These are phyloP conservation scores for Coemansia asiatica DNA, from an alignment of 192 early-diverging fungal species.

Conservation along the genomic window DNA sequence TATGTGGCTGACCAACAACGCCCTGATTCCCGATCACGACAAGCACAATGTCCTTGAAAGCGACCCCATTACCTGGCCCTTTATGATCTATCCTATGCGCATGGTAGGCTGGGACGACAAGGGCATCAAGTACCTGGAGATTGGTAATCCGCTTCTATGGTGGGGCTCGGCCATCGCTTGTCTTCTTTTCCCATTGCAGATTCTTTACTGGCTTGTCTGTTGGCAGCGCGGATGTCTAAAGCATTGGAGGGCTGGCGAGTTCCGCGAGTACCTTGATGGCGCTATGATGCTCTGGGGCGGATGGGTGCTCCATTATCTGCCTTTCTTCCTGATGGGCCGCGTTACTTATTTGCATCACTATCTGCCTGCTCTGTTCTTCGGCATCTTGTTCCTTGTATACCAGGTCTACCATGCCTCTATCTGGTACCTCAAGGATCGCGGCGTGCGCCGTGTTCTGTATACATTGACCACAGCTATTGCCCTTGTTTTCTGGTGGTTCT, in stretches of 20 bases:
- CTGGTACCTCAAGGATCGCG: constrained; percentile 30
- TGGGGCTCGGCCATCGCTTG: constrained; percentile 30
- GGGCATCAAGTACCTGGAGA: constrained; percentile 67
- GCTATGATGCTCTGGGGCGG: constrained; percentile 60
- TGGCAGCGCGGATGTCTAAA: constrained; percentile 34
- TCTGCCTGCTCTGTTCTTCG: constrained; percentile 75
- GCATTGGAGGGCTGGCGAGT: constrained; percentile 46
- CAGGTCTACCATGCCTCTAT: constrained; percentile 57
- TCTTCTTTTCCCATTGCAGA: constrained; percentile 31
- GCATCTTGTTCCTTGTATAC: constrained; percentile 60
- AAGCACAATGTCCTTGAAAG: constrained; percentile 68
- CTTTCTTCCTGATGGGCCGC: constrained; percentile 78
- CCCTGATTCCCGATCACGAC: constrained; percentile 70
- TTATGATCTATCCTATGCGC: constrained; percentile 62
- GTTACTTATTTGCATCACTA: constrained; percentile 79
- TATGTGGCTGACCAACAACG: constrained; percentile 82
- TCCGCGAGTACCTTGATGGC: constrained; percentile 62
- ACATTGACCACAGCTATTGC: not conserved
- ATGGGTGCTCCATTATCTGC: constrained; percentile 72
- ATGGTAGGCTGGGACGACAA: constrained; percentile 73
- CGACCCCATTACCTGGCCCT: constrained; percentile 65
- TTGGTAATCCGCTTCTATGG: constrained; percentile 73
- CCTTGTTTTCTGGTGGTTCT: constrained; percentile 51
- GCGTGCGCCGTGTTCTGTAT: constrained; percentile 12
- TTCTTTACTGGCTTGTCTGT: constrained; percentile 55